Evolutionary conservation across 108 stramenopile genomes (phyloP), one percentile per base, ranked within the genome.

Genomic region (Cyclotella sp.): DNA sequence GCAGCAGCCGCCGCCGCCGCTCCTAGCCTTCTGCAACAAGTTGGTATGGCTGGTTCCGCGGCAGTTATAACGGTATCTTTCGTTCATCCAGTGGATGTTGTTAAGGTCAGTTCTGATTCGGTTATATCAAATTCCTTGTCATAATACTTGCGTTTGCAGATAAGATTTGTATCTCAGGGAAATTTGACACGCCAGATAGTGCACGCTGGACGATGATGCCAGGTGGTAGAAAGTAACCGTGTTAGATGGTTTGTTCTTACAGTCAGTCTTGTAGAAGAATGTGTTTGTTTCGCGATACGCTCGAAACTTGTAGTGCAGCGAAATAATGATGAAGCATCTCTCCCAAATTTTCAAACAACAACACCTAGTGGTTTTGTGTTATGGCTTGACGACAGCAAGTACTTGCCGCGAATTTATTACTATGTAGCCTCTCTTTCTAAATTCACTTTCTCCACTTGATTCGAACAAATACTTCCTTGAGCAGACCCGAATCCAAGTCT

Each of bases 31-130:
- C 70, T 94, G 44, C 78, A 89, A 39, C 92, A 95, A 81, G 91
- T 95, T 53, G 92, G 91, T 51, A 91, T 93, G 87, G 95, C 95
- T 44, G 95, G 95, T 64, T 45, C 67, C 42, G 90, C 95, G 42
- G 95, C 95, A 57, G 91, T 96, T 28, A 93, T 94, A 62, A 91
- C 93, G 16, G 92, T 93, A 24, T 83, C 88, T 30, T 92, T 93
- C 85, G 95, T 94, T 64, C 96, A 97, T 66, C 96, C 96, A 16
- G 95, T 95, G 66, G 94, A 97, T 81, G 93, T 94, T 49, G 94
- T 97, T 22, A 97, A 97, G 83, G 90, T 90, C 62, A 47, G 90
- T 47, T 42, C 34, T 34, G 34, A 6, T 34, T 34, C 6, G 6
- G 34, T 34, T 34, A 5, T 34, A 34, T 34, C 34, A 6, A 34